Percentiles rank a stretch among this genome's conserved stretches.
These are phyloP conservation scores for Luzula sylvatica DNA, from an alignment of 176 grass and related monocot genomes.

Conservation along the genomic window DNA sequence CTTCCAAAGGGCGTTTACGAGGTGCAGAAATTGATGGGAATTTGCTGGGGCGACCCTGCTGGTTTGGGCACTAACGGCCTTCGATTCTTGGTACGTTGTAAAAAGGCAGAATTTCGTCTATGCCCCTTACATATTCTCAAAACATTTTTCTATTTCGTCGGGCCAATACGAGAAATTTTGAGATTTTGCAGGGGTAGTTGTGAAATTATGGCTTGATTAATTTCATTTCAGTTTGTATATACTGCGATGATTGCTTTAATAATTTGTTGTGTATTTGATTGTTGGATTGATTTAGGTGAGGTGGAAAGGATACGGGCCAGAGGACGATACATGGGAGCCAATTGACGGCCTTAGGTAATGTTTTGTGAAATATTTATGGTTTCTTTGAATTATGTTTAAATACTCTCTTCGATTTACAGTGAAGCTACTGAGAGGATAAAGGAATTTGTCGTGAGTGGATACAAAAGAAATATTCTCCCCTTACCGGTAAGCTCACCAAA, in stretches of 20 bases:
- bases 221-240: too few species aligned
- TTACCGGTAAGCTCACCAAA: slow-evolving; percentile 53
- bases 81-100: slow-evolving; percentile 46
- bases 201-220: too few species aligned
- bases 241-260: neutral
- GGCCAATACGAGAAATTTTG: too few species aligned
- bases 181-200: too few species aligned
- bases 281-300: slow-evolving; percentile 31
- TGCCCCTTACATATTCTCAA: too few species aligned
- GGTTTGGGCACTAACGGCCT: slow-evolving; percentile 30
- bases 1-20: slow-evolving; percentile 51
- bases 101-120: too few species aligned
- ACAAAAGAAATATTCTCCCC: slow-evolving; percentile 43
- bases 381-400: too few species aligned
- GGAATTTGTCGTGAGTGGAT: slow-evolving; percentile 61
- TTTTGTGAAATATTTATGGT: slow-evolving; percentile 12
- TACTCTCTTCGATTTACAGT: slow-evolving; percentile 36
- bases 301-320: slow-evolving; percentile 72
- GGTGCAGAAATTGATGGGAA: slow-evolving; percentile 29
- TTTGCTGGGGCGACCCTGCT: slow-evolving; percentile 48
- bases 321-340: slow-evolving; percentile 77
- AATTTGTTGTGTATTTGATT: neutral
- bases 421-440: slow-evolving; percentile 49
- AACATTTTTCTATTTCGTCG: too few species aligned
- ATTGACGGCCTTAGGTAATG: slow-evolving; percentile 73